Evolutionary conservation across 257 asterid genomes (phyloP).

Genomic region (Ajuga chamaepitys): DNA sequence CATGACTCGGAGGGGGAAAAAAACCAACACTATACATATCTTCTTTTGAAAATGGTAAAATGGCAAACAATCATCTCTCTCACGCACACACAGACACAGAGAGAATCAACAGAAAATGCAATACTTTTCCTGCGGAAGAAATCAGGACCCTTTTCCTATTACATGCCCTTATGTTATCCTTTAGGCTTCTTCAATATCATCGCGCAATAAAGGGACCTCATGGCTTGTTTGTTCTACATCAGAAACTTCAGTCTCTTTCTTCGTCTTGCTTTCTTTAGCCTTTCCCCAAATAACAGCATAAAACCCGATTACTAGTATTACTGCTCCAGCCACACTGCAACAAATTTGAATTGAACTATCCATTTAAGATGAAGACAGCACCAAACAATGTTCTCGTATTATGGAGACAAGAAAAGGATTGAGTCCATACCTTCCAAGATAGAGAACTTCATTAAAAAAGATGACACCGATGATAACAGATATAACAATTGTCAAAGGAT

Average conservation of each 20-base stretch:
- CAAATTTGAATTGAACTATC: not conserved
- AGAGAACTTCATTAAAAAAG: conserved; percentile 38
- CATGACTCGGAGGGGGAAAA: too few relatives aligned
- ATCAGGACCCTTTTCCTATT: not conserved
- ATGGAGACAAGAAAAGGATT: not conserved
- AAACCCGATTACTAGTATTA: conserved; percentile 34
- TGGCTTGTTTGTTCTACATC: conserved; percentile 21
- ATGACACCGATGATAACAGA: conserved; percentile 33
- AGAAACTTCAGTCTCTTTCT: not conserved
- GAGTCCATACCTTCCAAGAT: conserved; percentile 39
- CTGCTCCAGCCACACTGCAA: conserved; percentile 42
- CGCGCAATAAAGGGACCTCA: conserved; percentile 32
- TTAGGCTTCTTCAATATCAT: conserved; percentile 25
- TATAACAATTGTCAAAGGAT: conserved; percentile 41
- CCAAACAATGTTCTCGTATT: not conserved
- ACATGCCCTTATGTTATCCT: not conserved
- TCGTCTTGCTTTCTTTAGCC: conserved; percentile 24
- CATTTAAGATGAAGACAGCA: not conserved
- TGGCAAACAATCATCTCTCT: not conserved
- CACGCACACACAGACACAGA: too few relatives aligned
- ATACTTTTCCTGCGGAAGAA: not conserved
- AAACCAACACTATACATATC: too few relatives aligned
- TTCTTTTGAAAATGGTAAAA: too few relatives aligned
- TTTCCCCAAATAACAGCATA: conserved; percentile 51
- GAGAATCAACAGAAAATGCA: not conserved